These are phyloP conservation scores for Cornus florida DNA, from an alignment of 148 eudicot genomes.

Conservation along the genomic window DNA sequence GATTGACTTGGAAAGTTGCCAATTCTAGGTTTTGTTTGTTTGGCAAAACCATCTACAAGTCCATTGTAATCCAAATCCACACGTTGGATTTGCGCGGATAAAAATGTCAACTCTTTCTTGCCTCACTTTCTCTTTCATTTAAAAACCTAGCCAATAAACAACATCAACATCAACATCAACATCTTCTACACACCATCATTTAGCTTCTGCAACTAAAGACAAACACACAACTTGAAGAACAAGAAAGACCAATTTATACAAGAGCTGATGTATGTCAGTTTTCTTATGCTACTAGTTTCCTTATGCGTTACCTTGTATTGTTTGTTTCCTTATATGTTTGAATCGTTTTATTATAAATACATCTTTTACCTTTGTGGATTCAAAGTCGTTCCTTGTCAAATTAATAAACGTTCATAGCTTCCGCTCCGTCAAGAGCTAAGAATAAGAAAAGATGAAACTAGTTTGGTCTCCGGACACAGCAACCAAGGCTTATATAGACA, in stretches of 20 bases:
- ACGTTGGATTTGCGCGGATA: slow-evolving; percentile 4
- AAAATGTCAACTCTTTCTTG: slow-evolving; percentile 16
- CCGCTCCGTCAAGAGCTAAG: background rate
- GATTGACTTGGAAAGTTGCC: too few species aligned
- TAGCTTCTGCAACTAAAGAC: background rate
- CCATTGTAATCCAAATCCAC: slow-evolving; percentile 6
- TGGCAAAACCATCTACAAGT: background rate
- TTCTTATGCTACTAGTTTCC: too few species aligned
- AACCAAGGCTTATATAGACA: slow-evolving; percentile 76
- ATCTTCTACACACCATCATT: background rate
- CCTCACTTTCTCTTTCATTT: slow-evolving; percentile 10
- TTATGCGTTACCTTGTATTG: too few species aligned
- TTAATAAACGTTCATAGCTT: too few species aligned
- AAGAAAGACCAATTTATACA: background rate
- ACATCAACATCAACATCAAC: background rate
- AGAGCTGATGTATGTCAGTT: background rate
- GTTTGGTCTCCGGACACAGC: slow-evolving; percentile 88
- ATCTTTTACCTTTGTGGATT: too few species aligned
- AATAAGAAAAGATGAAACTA: slow-evolving; percentile 54
- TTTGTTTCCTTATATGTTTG: too few species aligned
- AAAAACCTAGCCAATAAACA: background rate
- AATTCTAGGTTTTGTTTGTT: background rate
- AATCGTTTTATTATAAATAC: too few species aligned
- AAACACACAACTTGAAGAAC: slow-evolving; percentile 6
- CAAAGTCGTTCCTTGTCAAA: too few species aligned